Evolutionary conservation across 331 rosid species (phyloP), one percentile per base, ranked within the genome.

Genomic region (Pyrus hybrid): DNA sequence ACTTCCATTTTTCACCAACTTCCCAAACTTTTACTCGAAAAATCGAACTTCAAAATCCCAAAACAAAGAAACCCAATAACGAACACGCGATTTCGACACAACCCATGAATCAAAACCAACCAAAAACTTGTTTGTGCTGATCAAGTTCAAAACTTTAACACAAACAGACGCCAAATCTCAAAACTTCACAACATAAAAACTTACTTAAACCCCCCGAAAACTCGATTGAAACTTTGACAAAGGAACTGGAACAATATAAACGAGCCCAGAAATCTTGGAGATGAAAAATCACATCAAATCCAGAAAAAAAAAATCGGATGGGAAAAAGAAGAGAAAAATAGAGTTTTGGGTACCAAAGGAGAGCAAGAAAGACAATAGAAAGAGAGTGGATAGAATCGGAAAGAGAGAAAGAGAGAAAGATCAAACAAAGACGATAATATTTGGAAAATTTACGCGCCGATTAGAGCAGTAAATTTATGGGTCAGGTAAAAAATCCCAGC

Each of bases 41-140:
- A 63, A 7, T 20, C 62, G 65, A 56, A 66, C 33, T 68, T 76
- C 32, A 49, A 67, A 49, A 4, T 11, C 23, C 4, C 63, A 64
- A 63, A 78, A 72, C 72, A 63, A 54, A 30, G 43, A 63, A 80
- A 67, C 68, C 80, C 77, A 58, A 47, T 16, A 79, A 70, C 51
- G 53, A 26, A 74, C 32, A 60, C 2, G 17, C 69, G 56, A 51
- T 26, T 7, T 23, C 5, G 1, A 37, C 56, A 28, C 25, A 4
- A 45, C 64, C 32, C 32, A 63, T 63, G 69, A 60, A 60, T 29
- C 56, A 56, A 76, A 67, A 76, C 18, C 29, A 35, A 26, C 41
- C 21, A 7, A 72, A 58, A 5, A 35, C 11, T 66, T 20, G 2
- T 29, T 20, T 53, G 35, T 29, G 74, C 20, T 11, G 2, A 51